A percentile compares a stretch with the other conserved stretches of the same genome.
Evolutionary conservation across 2,329 filamentous ascomycete genomes (phyloP).

Genomic region (Orbilia javanica): DNA sequence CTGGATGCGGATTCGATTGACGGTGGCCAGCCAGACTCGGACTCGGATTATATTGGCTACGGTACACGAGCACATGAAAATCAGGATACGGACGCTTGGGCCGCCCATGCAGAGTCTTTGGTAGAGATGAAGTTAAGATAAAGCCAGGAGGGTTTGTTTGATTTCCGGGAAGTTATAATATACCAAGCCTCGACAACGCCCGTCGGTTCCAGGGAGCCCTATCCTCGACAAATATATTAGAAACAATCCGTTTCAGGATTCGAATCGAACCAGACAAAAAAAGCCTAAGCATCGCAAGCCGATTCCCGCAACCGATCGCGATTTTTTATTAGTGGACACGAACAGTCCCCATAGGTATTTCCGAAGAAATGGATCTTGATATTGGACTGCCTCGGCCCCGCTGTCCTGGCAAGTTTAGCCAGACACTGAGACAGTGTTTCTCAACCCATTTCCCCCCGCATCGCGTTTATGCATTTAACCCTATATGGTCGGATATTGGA

Average conservation of each 20-base stretch:
- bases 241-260: conserved; percentile 55
- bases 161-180: conserved; percentile 47
- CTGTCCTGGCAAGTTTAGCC: conserved; percentile 40
- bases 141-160: conserved; percentile 23
- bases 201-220: conserved; percentile 33
- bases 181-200: conserved; percentile 50
- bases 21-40: no score
- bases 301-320: conserved; percentile 38
- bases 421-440: conserved; percentile 34
- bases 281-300: conserved; percentile 24
- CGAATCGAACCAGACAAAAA: conserved; percentile 7
- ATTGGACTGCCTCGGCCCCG: no score
- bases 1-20: neutral
- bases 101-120: conserved; percentile 8
- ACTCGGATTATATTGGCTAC: no score
- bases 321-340: conserved; percentile 10
- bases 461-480: conserved; percentile 33
- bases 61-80: no score
- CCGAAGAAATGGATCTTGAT: conserved; percentile 15
- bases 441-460: neutral
- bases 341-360: conserved; percentile 4
- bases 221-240: conserved; percentile 51
- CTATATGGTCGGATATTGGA: conserved; percentile 4
- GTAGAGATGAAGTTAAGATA: conserved; percentile 41
- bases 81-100: conserved; percentile 31